Evolutionary conservation across 306 rosid genomes (phyloP).

Genomic region (Arachis stenosperma): DNA sequence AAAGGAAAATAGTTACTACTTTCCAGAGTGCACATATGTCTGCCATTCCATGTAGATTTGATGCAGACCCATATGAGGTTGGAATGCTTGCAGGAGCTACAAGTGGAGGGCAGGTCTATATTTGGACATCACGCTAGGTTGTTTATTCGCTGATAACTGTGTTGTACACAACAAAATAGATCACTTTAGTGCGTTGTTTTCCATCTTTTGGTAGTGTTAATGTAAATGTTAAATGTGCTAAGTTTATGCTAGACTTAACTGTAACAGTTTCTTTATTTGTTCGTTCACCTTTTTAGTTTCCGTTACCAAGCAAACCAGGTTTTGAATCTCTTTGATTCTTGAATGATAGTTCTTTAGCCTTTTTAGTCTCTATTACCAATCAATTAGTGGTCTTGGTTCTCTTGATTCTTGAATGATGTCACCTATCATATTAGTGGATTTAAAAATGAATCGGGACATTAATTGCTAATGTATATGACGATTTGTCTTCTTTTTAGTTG

Average conservation of each 20-base stretch:
- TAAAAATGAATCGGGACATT: too few relatives aligned
- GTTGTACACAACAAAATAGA: neutral
- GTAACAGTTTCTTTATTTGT: neutral
- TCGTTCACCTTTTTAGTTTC: neutral
- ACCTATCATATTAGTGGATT: too few relatives aligned
- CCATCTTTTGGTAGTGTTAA: neutral
- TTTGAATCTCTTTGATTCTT: neutral
- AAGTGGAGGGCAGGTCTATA: slow-evolving; percentile 56
- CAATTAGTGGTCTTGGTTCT: too few relatives aligned
- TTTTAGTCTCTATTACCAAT: too few relatives aligned
- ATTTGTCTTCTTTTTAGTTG: too few relatives aligned
- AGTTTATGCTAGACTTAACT: neutral
- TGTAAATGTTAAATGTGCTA: slow-evolving; percentile 1
- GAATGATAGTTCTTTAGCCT: neutral
- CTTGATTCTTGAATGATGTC: too few relatives aligned
- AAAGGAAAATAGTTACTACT: slow-evolving; percentile 46
- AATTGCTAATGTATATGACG: too few relatives aligned
- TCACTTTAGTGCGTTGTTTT: neutral
- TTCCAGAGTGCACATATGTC: slow-evolving; percentile 67
- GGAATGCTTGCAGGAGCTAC: slow-evolving; percentile 60
- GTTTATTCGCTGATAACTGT: neutral
- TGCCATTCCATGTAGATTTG: slow-evolving; percentile 88
- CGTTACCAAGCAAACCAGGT: neutral
- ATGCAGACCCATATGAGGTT: slow-evolving; percentile 54
- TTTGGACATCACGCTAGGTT: slow-evolving; percentile 50